These are phyloP conservation scores for Penicillium sp. DNA, from an alignment of 2,329 filamentous ascomycete genomes.

Conservation along the genomic window DNA sequence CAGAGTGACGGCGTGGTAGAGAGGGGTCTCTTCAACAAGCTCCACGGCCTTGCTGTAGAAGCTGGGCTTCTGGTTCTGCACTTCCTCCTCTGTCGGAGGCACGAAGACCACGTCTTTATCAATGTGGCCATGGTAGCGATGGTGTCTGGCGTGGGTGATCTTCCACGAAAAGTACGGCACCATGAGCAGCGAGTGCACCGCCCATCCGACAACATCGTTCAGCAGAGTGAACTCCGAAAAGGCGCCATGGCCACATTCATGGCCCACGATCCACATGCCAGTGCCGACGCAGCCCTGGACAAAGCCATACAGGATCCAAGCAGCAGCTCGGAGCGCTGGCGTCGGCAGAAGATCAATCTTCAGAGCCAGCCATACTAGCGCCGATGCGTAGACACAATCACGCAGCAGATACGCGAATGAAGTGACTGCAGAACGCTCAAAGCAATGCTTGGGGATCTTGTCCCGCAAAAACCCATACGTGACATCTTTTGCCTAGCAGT, in stretches of 20 bases:
- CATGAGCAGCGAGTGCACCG: conserved; percentile 61
- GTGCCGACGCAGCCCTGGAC: conserved; percentile 19
- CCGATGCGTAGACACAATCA: conserved; percentile 16
- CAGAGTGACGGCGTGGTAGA: conserved; percentile 52
- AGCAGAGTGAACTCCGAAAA: conserved; percentile 56
- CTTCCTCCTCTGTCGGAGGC: conserved; percentile 44
- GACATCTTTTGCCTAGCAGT: conserved; percentile 10
- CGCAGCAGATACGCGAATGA: conserved; percentile 18
- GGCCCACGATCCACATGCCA: conserved; percentile 35
- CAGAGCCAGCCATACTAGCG: conserved; percentile 15
- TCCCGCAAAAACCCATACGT: conserved; percentile 17
- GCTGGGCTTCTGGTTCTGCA: conserved; percentile 40
- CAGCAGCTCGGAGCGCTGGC: conserved; percentile 8
- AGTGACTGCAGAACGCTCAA: conserved; percentile 15
- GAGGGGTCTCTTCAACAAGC: conserved; percentile 58
- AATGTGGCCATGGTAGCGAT: conserved; percentile 65
- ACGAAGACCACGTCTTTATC: conserved; percentile 65
- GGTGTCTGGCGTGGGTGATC: conserved; percentile 66
- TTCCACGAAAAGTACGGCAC: conserved; percentile 73
- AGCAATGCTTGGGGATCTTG: conserved; percentile 21
- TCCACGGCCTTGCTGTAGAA: conserved; percentile 49
- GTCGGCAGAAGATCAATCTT: conserved; percentile 16
- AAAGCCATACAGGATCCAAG: conserved; percentile 18
- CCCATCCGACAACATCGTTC: conserved; percentile 62
- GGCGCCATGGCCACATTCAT: conserved; percentile 68